These are phyloP conservation scores for Russula emetica DNA, from an alignment of 768 basidiomycete species.

Conservation along the genomic window DNA sequence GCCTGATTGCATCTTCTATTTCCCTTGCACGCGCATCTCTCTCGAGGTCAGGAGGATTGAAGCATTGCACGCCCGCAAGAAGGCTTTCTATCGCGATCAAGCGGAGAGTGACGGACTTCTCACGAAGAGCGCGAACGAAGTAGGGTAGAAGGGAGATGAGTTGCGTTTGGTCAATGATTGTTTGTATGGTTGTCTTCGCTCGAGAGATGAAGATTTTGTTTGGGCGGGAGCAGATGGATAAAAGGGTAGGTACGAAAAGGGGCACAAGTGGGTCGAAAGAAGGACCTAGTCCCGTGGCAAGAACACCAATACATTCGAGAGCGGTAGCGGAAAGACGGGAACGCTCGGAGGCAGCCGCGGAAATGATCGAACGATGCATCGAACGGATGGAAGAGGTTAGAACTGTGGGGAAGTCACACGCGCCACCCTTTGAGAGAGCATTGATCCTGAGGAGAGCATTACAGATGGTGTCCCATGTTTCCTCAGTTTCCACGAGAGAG, in stretches of 20 bases:
- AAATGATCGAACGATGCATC: conserved; percentile 50
- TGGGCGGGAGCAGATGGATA: conserved; percentile 63
- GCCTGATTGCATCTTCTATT: conserved; percentile 65
- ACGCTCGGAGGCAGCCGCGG: conserved; percentile 67
- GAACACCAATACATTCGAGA: conserved; percentile 53
- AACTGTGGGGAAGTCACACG: conserved; percentile 48
- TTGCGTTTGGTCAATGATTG: conserved; percentile 64
- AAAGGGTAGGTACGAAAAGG: conserved; percentile 63
- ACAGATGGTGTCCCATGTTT: conserved; percentile 70
- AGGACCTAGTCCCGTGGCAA: conserved; percentile 52
- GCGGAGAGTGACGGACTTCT: conserved; percentile 65
- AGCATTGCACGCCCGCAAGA: conserved; percentile 62
- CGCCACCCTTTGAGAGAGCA: conserved; percentile 49
- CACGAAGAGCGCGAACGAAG: conserved; percentile 54
- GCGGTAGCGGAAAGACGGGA: conserved; percentile 65
- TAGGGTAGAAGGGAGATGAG: conserved; percentile 59
- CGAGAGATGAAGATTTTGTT: conserved; percentile 76
- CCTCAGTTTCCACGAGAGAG: conserved; percentile 62
- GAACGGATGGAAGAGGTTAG: conserved; percentile 49
- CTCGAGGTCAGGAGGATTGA: conserved; percentile 76
- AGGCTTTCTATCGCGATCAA: conserved; percentile 62
- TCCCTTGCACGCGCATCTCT: conserved; percentile 59
- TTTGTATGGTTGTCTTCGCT: conserved; percentile 53
- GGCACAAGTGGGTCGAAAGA: conserved; percentile 64
- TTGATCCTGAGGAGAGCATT: conserved; percentile 46